These are phyloP conservation scores for Ashbya aceris DNA, from an alignment of 1,139 yeast species.

Conservation along the genomic window DNA sequence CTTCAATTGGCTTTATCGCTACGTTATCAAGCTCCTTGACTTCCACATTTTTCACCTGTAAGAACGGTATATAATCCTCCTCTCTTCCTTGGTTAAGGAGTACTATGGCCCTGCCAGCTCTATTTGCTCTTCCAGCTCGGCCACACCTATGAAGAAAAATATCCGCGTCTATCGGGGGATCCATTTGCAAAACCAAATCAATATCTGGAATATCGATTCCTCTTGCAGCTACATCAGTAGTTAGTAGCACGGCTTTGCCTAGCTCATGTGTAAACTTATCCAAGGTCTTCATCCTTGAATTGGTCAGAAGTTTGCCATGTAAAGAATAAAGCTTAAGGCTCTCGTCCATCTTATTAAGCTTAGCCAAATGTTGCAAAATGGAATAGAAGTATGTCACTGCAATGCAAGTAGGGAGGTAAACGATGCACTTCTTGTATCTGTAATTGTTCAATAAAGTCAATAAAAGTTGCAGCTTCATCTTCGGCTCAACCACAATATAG, in stretches of 20 bases:
- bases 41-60: constrained; percentile 62
- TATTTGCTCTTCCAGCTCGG: constrained; percentile 86
- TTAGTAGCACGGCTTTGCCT: constrained; percentile 54
- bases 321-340: constrained; percentile 50
- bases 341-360: constrained; percentile 13
- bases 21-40: constrained; percentile 35
- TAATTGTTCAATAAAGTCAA: constrained; percentile 45
- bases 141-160: constrained; percentile 86
- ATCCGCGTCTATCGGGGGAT: constrained; percentile 88
- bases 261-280: constrained; percentile 43
- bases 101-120: constrained; percentile 68
- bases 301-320: constrained; percentile 77
- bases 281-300: constrained; percentile 65
- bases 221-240: constrained; percentile 86
- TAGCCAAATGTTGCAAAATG: constrained; percentile 36
- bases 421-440: constrained; percentile 66
- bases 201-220: constrained; percentile 92
- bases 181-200: constrained; percentile 77
- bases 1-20: constrained; percentile 21
- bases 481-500: constrained; percentile 54
- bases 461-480: constrained; percentile 49
- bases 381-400: constrained; percentile 70
- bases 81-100: constrained; percentile 68
- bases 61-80: constrained; percentile 70
- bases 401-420: constrained; percentile 84